A percentile compares a stretch with the other conserved stretches of the same genome.
Conservation (phyloP, 139 green algal species). For the Micractinium sp. region DNA sequence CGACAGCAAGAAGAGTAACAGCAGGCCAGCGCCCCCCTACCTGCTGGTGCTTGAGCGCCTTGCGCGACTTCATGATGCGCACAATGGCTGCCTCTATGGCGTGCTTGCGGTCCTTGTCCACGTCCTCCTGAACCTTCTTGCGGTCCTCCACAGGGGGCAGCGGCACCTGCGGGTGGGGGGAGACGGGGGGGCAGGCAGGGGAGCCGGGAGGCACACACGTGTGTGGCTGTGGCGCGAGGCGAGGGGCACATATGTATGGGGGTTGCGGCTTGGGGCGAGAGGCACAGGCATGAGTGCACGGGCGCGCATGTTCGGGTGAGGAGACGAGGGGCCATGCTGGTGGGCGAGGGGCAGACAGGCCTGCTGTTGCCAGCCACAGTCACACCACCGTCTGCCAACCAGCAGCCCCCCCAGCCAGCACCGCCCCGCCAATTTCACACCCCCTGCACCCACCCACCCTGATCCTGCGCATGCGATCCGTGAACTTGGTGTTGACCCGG, state of each 20-base stretch:
- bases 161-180: constrained; percentile 53
- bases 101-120: constrained; percentile 88
- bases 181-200: background rate
- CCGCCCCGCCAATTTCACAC: background rate
- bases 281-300: background rate
- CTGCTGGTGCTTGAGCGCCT: constrained; percentile 84
- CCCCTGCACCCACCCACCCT: constrained; percentile 62
- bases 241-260: too few relatives aligned
- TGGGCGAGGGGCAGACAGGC: background rate
- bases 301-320: background rate
- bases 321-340: background rate
- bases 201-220: background rate
- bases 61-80: constrained; percentile 59
- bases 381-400: too few relatives aligned
- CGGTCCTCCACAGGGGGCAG: constrained; percentile 89
- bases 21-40: background rate
- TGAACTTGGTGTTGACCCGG: constrained; percentile 89
- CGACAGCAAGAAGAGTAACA: background rate
- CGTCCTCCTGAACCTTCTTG: constrained; percentile 95
- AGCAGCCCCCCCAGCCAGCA: background rate
- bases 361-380: too few relatives aligned
- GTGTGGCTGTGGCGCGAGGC: background rate
- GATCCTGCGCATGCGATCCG: constrained; percentile 89
- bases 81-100: constrained; percentile 67
- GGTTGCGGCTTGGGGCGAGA: too few relatives aligned